Conservation (phyloP, 192 early-diverging fungal genomes). For the Anaeromyces robustus region DNA sequence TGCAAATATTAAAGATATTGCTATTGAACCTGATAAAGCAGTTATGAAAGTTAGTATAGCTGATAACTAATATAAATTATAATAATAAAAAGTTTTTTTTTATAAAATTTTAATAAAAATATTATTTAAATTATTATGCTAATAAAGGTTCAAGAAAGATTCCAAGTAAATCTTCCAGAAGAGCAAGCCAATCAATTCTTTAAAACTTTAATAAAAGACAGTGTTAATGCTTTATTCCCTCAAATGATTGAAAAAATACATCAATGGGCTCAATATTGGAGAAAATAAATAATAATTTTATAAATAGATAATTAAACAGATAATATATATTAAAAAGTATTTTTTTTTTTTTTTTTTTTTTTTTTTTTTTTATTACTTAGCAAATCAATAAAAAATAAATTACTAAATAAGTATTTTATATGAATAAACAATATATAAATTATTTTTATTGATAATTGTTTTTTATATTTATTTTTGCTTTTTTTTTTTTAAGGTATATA, state of each 20-base stretch:
- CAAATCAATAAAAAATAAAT: no score
- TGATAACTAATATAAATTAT: no score
- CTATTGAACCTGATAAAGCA: slow-evolving; percentile 93
- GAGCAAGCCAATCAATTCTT: slow-evolving; percentile 92
- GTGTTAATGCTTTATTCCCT: slow-evolving; percentile 86
- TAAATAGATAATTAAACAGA: no score
- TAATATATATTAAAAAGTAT: no score
- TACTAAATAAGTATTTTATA: no score
- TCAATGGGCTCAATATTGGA: slow-evolving; percentile 81
- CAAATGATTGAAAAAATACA: slow-evolving; percentile 98
- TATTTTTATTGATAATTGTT: no score
- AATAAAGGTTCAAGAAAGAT: slow-evolving; percentile 85
- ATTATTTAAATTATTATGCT: not conserved
- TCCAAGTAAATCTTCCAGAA: slow-evolving; percentile 73
- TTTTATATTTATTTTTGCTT: no score
- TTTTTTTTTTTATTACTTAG: no score
- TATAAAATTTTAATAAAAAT: not conserved
- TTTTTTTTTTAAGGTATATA: no score
- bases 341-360: no score
- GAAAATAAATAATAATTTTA: slow-evolving; percentile 4
- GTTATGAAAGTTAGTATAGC: slow-evolving; percentile 68
- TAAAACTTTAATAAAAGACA: slow-evolving; percentile 81
- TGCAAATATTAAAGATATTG: slow-evolving; percentile 91
- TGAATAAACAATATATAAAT: no score
- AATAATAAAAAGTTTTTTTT: no score